Percentiles rank a stretch among this genome's conserved stretches.
These are phyloP conservation scores for Naegleria fowleri DNA, from an alignment of 208 protist genomes.

Conservation along the genomic window DNA sequence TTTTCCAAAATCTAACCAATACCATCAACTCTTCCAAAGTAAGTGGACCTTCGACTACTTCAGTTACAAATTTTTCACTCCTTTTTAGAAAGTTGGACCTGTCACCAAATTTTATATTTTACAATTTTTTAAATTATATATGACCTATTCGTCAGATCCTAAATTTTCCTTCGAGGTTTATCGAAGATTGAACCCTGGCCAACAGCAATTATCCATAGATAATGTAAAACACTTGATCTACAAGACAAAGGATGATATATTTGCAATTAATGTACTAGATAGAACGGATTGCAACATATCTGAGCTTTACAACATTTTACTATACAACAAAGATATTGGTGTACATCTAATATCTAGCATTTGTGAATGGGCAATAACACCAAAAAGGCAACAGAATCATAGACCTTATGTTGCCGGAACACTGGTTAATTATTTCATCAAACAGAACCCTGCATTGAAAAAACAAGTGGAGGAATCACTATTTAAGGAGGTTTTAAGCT, in stretches of 20 bases:
- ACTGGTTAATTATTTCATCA: neutral
- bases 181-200: neutral
- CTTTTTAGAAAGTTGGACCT: neutral
- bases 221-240: neutral
- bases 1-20: neutral
- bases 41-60: too few relatives aligned
- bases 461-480: neutral
- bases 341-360: neutral
- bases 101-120: neutral
- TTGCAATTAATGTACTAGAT: neutral
- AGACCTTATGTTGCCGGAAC: neutral
- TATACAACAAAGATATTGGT: neutral
- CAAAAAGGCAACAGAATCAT: neutral
- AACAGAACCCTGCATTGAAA: neutral
- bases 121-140: conserved; percentile 7
- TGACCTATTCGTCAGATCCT: neutral
- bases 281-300: neutral
- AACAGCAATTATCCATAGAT: neutral
- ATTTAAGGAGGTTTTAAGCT: neutral
- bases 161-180: conserved; percentile 3
- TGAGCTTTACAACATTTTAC: neutral
- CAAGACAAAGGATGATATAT: neutral
- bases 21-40: neutral
- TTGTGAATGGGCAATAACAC: neutral
- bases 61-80: too few relatives aligned